phyloP scores from a whole-genome alignment of 208 protist genomes.

The Leishmania arabica region DNA sequence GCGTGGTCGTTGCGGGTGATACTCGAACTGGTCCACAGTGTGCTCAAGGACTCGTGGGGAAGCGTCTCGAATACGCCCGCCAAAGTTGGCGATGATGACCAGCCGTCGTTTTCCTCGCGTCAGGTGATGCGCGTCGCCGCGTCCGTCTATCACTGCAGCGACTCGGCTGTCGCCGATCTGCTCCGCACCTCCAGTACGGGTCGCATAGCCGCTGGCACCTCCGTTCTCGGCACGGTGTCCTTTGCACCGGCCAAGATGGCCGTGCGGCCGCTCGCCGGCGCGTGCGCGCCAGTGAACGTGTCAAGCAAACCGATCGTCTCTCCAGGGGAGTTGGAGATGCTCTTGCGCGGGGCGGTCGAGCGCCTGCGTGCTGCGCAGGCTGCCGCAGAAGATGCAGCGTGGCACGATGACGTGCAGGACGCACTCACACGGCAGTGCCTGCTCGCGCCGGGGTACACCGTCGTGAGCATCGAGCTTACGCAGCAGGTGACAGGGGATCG shows the following conservation, averaged over 20 bases:
- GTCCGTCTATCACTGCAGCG: constrained; percentile 29
- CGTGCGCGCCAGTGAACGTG: constrained; percentile 11
- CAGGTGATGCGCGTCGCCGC: constrained; percentile 28
- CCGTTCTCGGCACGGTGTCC: neutral
- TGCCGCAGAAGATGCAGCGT: neutral
- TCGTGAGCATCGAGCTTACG: constrained; percentile 19
- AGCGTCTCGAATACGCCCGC: neutral
- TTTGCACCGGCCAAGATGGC: constrained; percentile 11
- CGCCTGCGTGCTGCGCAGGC: constrained; percentile 15
- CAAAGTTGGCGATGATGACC: neutral
- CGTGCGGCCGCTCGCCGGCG: constrained; percentile 13
- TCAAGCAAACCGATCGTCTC: constrained; percentile 5
- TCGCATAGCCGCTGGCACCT: neutral
- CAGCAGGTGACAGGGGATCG: constrained; percentile 4
- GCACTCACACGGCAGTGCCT: constrained; percentile 13
- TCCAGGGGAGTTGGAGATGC: constrained; percentile 14
- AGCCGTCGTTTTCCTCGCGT: neutral
- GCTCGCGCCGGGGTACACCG: constrained; percentile 16
- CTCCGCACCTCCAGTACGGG: constrained; percentile 19
- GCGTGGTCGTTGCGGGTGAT: constrained; percentile 20
- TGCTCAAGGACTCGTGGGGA: constrained; percentile 14
- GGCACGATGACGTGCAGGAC: neutral
- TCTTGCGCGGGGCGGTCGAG: constrained; percentile 24
- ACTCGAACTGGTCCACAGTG: constrained; percentile 20
- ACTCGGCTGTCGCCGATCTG: constrained; percentile 19